These are phyloP conservation scores for Lindgomyces ingoldianus DNA, from an alignment of 495 filamentous ascomycete species.

Conservation along the genomic window DNA sequence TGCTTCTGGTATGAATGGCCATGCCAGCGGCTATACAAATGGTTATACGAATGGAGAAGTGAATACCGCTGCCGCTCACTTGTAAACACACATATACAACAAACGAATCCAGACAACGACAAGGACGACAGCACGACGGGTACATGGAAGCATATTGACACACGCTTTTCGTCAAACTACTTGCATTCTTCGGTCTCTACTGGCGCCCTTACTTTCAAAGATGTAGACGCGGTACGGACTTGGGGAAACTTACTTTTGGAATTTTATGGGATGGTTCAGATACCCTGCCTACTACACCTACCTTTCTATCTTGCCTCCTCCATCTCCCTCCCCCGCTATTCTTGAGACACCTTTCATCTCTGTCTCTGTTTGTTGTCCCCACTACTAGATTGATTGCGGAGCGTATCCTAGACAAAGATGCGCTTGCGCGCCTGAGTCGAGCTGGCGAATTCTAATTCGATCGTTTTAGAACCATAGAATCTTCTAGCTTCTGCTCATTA, in stretches of 20 bases:
- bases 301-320: background rate
- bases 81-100: slow-evolving; percentile 14
- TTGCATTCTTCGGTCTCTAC: slow-evolving; percentile 22
- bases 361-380: too few relatives aligned
- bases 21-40: slow-evolving; percentile 12
- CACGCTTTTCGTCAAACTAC: slow-evolving; percentile 32
- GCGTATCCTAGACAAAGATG: too few relatives aligned
- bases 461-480: too few relatives aligned
- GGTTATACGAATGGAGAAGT: too few relatives aligned
- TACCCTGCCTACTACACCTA: background rate
- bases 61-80: slow-evolving; percentile 21
- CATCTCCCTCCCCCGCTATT: too few relatives aligned
- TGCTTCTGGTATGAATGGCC: slow-evolving; percentile 15
- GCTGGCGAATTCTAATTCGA: too few relatives aligned
- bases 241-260: background rate
- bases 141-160: slow-evolving; percentile 20
- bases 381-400: background rate
- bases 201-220: slow-evolving; percentile 1
- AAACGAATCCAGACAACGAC: too few relatives aligned
- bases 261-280: background rate
- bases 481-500: too few relatives aligned
- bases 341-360: too few relatives aligned
- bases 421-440: background rate
- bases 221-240: slow-evolving; percentile 3
- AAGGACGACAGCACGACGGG: too few relatives aligned